These are phyloP conservation scores for Dendrobium chrysotoxum DNA, from an alignment of 106 monocot species.

Conservation along the genomic window DNA sequence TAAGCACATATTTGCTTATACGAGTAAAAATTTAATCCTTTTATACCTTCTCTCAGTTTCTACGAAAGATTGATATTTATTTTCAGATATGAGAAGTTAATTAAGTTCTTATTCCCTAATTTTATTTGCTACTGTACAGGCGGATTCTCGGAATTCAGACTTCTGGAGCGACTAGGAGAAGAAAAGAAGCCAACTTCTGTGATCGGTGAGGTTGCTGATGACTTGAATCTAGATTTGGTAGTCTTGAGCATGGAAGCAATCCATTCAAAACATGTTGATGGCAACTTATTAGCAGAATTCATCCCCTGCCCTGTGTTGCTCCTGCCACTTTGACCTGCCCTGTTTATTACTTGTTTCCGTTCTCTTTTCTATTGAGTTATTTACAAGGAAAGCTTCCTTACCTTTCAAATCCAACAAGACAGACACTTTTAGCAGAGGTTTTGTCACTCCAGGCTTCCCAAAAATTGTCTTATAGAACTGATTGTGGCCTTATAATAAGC, in stretches of 20 bases:
- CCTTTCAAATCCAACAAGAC: too few species aligned
- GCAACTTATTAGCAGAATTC: slow-evolving; percentile 95
- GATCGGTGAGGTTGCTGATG: slow-evolving; percentile 94
- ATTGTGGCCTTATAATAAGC: too few species aligned
- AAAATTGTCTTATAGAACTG: too few species aligned
- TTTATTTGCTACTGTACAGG: slow-evolving; percentile 17
- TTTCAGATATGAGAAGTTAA: too few species aligned
- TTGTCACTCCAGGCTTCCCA: too few species aligned
- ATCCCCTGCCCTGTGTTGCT: slow-evolving; percentile 93
- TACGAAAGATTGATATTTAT: too few species aligned
- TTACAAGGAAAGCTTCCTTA: too few species aligned
- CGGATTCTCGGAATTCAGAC: slow-evolving; percentile 78
- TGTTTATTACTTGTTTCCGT: not conserved
- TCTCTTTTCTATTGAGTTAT: not conserved
- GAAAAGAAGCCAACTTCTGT: slow-evolving; percentile 91
- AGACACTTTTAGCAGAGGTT: too few species aligned
- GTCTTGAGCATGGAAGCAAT: slow-evolving; percentile 99
- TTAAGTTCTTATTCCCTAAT: not conserved
- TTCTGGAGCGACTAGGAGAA: slow-evolving; percentile 91
- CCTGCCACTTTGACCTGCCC: slow-evolving; percentile 56
- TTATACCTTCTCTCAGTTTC: too few species aligned
- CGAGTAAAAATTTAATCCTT: too few species aligned
- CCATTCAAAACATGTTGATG: slow-evolving; percentile 94
- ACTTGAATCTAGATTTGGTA: slow-evolving; percentile 78
- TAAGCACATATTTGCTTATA: too few species aligned